phyloP scores from a whole-genome alignment of 75 land plant species.

The Cupressus sempervirens region DNA sequence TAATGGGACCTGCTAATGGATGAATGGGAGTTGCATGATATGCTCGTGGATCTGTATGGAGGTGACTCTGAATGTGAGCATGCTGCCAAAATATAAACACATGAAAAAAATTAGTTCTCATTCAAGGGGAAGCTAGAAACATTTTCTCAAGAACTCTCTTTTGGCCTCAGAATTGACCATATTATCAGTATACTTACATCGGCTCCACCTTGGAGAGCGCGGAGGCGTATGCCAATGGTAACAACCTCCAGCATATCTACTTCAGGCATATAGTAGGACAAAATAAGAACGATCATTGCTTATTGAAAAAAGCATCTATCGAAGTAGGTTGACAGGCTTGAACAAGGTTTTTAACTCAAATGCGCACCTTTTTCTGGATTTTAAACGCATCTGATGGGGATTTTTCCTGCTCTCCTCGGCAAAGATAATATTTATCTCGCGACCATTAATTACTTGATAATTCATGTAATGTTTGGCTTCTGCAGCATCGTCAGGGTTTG shows the following conservation, averaged over 20 bases:
- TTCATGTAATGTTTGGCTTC: conserved; percentile 80
- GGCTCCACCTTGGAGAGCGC: conserved; percentile 43
- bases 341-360: conserved; percentile 2
- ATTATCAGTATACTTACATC: conserved; percentile 33
- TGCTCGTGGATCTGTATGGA: conserved; percentile 5
- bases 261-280: conserved; percentile 13
- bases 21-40: not conserved
- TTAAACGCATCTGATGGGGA: conserved; percentile 71
- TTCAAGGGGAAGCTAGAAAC: not conserved
- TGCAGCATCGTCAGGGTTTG: conserved; percentile 69
- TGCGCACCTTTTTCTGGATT: conserved; percentile 40
- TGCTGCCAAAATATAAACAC: conserved; percentile 31
- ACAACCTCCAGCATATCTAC: conserved; percentile 33
- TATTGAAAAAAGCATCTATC: not conserved
- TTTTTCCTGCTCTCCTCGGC: conserved; percentile 86
- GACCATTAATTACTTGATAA: conserved; percentile 55
- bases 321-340: not conserved
- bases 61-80: conserved; percentile 37
- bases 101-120: not conserved
- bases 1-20: not conserved
- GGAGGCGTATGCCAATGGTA: conserved; percentile 33
- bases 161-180: not conserved
- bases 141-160: not conserved
- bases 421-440: conserved; percentile 78
- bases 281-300: not conserved